Conservation (phyloP, 208 protist genomes). For the Giardia duodenalis region DNA sequence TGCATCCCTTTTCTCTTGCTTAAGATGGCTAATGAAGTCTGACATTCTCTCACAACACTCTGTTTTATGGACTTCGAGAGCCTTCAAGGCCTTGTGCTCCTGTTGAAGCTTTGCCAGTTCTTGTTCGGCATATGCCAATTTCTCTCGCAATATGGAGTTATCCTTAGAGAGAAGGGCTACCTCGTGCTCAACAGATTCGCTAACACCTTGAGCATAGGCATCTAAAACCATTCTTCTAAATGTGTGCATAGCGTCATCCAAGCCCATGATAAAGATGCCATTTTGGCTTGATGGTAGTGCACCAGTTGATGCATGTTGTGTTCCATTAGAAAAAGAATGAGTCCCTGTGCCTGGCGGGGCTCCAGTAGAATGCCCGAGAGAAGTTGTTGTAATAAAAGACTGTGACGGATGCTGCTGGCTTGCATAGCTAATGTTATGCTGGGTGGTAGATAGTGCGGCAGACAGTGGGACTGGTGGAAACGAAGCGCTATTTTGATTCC, state of each 20-base stretch:
- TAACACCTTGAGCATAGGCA: not conserved
- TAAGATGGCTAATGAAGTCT: not conserved
- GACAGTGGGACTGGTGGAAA: not conserved
- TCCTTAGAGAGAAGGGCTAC: not conserved
- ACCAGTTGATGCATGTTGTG: no score
- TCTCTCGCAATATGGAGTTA: not conserved
- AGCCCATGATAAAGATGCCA: not conserved
- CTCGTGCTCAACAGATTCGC: not conserved
- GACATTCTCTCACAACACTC: not conserved
- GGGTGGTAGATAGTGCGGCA: no score
- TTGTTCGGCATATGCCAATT: not conserved
- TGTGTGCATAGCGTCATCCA: slow-evolving; percentile 16
- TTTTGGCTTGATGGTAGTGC: not conserved
- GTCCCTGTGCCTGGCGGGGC: no score
- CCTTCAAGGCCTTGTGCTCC: not conserved
- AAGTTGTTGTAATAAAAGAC: no score
- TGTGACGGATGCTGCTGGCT: no score
- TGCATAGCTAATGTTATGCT: no score
- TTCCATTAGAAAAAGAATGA: no score
- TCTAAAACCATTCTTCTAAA: not conserved
- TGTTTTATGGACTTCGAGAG: not conserved
- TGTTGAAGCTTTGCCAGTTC: slow-evolving; percentile 8
- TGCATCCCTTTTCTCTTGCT: not conserved
- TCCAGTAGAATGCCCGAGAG: no score
- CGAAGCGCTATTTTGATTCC: not conserved